phyloP scores from a whole-genome alignment of 805 yeast species.

The Ogataea sp. region DNA sequence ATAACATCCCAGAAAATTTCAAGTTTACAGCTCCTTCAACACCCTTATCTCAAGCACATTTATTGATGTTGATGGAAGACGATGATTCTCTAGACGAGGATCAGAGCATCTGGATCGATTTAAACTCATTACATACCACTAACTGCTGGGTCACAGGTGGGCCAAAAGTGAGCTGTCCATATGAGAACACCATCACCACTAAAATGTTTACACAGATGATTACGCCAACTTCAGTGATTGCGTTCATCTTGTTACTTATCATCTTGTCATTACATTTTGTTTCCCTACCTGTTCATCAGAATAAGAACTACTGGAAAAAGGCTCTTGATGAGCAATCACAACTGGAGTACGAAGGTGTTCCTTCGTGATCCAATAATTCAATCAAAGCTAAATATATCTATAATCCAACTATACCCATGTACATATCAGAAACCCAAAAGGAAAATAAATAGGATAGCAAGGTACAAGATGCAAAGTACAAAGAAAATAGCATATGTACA shows the following conservation, averaged over 20 bases:
- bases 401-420: too few relatives aligned
- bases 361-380: too few relatives aligned
- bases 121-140: slow-evolving; percentile 65
- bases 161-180: slow-evolving; percentile 70
- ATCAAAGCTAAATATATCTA: too few relatives aligned
- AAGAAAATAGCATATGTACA: too few relatives aligned
- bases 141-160: slow-evolving; percentile 89
- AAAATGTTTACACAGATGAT: slow-evolving; percentile 55
- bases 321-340: slow-evolving; percentile 46
- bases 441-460: too few relatives aligned
- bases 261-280: slow-evolving; percentile 50
- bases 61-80: slow-evolving; percentile 13
- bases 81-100: slow-evolving; percentile 8
- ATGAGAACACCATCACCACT: slow-evolving; percentile 44
- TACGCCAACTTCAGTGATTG: slow-evolving; percentile 58
- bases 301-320: slow-evolving; percentile 58
- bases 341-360: slow-evolving; percentile 80
- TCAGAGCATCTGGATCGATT: slow-evolving; percentile 63
- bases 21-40: slow-evolving; percentile 40
- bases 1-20: slow-evolving; percentile 22
- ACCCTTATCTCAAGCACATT: slow-evolving; percentile 34
- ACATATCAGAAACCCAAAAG: too few relatives aligned
- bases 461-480: too few relatives aligned
- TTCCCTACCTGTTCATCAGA: slow-evolving; percentile 61
- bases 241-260: slow-evolving; percentile 41